Base-by-base conservation (phyloP, 208 protist species). In the Leishmania tarentolae region DNA sequence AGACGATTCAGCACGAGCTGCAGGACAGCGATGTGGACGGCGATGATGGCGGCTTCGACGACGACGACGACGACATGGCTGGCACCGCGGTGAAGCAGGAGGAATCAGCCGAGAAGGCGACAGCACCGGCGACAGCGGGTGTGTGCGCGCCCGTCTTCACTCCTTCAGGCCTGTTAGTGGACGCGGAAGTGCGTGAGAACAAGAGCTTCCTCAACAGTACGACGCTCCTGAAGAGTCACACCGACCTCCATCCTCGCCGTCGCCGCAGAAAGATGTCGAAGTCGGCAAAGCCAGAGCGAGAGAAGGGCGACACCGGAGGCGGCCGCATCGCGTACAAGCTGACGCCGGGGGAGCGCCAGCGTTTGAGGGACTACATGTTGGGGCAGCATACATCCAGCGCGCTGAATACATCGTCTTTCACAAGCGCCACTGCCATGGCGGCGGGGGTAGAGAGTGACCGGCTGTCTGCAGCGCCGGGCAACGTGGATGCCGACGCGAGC, bases 1-100 rank as follows among this genome's bases (percentile, higher is more conserved):
- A 91, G 50, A 92, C 94, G 1, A 88, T 97, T 59, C 78, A 83
- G 53, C 91, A 84, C n/a, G 93, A 94, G 86, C 75, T 97, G 80
- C 76, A 75, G 52, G 81, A 75, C 24, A 57, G 63, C 63, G 68
- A 77, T 75, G 82, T 71, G 2, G 70, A 76, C 50, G 81, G 79
- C 42, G 9, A 28, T 11, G 44, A 13, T 3, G 50, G 40, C 50
- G 11, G 28, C 42, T 15, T 47, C 17, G n/a, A 61, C 1, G 52
- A n/a, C 52, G 47, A n/a, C 52, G 47, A 28, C 31, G 52, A 76
- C 1, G n/a, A 40, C 72, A 15, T 31, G 46, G 3, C 5, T 17
- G 72, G 28, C 72, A 37, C 44, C 35, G 24, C 47, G 7, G 28
- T 15, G 28, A 21, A 69, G 42, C 40, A 31, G 6, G 63, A 31